Conservation (phyloP, 352 stramenopile species). For the Pythium myriotylum region DNA sequence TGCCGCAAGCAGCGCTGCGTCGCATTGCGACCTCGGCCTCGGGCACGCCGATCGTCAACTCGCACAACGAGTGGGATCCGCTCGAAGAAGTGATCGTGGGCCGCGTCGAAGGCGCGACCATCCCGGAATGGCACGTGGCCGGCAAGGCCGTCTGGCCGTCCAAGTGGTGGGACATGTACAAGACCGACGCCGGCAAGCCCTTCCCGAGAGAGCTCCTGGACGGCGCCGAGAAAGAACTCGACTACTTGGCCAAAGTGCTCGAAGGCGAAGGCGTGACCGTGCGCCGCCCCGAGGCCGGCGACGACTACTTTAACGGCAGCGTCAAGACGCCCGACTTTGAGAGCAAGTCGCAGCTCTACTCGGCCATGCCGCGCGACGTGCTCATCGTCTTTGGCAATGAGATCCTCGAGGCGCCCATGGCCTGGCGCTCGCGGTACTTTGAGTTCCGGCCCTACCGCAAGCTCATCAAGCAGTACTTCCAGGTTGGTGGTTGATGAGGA, state of each 20-base stretch:
- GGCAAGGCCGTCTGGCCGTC: conserved; percentile 89
- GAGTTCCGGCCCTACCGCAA: conserved; percentile 89
- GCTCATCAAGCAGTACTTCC: conserved; percentile 92
- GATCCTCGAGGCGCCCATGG: conserved; percentile 90
- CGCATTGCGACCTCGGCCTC: conserved; percentile 21
- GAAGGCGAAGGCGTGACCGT: conserved; percentile 85
- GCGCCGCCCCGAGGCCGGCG: conserved; percentile 69
- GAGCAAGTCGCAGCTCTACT: conserved; percentile 82
- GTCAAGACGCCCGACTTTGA: conserved; percentile 89
- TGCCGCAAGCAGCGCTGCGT: background rate
- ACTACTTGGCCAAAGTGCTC: conserved; percentile 87
- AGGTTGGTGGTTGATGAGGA: conserved; percentile 23
- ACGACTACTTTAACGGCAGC: conserved; percentile 67
- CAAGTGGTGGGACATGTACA: conserved; percentile 92
- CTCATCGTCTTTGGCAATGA: conserved; percentile 91
- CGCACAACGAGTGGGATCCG: conserved; percentile 91
- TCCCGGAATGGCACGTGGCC: conserved; percentile 90
- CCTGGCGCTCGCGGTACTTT: conserved; percentile 90
- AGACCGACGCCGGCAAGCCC: conserved; percentile 72
- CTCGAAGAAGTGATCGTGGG: conserved; percentile 92
- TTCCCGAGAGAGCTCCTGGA: conserved; percentile 84
- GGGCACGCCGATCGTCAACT: conserved; percentile 80
- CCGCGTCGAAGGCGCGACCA: conserved; percentile 84
- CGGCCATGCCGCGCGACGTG: conserved; percentile 88
- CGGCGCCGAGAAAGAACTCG: conserved; percentile 75